phyloP scores from a whole-genome alignment of 768 basidiomycete genomes.

The Boletus tylopilopsis region DNA sequence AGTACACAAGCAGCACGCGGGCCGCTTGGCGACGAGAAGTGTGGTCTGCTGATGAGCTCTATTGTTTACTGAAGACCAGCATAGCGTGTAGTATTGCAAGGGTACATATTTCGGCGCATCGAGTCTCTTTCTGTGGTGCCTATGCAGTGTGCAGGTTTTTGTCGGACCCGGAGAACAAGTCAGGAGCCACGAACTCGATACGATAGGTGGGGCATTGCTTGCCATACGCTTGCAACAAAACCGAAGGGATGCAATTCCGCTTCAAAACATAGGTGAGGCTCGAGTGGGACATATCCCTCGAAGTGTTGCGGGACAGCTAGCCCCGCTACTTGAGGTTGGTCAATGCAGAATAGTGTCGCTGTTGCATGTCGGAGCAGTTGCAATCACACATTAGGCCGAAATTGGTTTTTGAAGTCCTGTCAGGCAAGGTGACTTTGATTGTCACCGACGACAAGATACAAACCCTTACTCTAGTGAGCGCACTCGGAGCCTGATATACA shows the following conservation, averaged over 20 bases:
- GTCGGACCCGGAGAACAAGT: conserved; percentile 82
- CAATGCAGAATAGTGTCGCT: conserved; percentile 72
- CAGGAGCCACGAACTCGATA: conserved; percentile 61
- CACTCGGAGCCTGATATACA: too few species aligned
- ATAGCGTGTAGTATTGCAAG: conserved; percentile 84
- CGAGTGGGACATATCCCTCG: conserved; percentile 84
- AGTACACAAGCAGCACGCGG: background rate
- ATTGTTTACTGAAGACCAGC: conserved; percentile 52
- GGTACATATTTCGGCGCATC: conserved; percentile 34
- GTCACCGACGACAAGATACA: too few species aligned
- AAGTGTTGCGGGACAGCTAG: conserved; percentile 51
- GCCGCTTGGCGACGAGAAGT: conserved; percentile 42
- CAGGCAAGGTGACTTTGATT: too few species aligned
- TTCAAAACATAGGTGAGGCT: conserved; percentile 65
- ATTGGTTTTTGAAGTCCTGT: too few species aligned
- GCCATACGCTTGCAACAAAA: background rate
- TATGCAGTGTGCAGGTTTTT: conserved; percentile 48
- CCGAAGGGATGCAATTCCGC: conserved; percentile 72
- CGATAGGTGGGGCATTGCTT: conserved; percentile 48
- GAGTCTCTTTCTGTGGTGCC: background rate
- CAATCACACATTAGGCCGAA: too few species aligned
- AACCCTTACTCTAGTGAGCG: too few species aligned
- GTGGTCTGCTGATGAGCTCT: conserved; percentile 57
- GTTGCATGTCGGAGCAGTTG: too few species aligned
- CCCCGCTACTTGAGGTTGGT: conserved; percentile 66